Evolutionary conservation across 345 rosid genomes (phyloP).

Genomic region (Triadica sebifera): DNA sequence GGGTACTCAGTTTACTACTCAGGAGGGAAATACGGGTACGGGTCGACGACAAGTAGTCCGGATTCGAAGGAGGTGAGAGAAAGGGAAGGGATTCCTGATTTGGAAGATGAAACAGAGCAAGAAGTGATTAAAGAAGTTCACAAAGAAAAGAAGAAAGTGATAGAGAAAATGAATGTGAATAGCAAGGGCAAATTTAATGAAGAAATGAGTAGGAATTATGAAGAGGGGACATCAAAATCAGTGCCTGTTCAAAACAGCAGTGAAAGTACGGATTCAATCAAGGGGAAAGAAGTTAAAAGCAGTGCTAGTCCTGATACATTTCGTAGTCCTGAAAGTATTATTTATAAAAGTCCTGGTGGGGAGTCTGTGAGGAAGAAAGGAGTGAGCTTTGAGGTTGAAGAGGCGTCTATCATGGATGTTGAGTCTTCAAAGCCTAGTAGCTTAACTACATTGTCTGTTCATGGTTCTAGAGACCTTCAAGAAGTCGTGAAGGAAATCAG

Average conservation of each 20-base stretch:
- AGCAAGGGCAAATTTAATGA: conserved; percentile 17
- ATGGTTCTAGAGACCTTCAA: conserved; percentile 73
- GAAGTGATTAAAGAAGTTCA: conserved; percentile 47
- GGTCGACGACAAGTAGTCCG: conserved; percentile 68
- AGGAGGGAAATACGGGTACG: conserved; percentile 32
- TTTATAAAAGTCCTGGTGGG: conserved; percentile 47
- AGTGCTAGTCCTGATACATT: conserved; percentile 34
- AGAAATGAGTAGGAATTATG: conserved; percentile 38
- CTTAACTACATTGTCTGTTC: conserved; percentile 57
- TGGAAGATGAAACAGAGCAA: conserved; percentile 86
- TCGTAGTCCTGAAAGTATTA: conserved; percentile 43
- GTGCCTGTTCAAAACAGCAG: conserved; percentile 42
- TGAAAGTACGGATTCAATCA: conserved; percentile 30
- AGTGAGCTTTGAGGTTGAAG: conserved; percentile 79
- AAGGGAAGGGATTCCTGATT: conserved; percentile 94
- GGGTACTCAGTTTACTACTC: conserved; percentile 35
- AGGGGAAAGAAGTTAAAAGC: conserved; percentile 30
- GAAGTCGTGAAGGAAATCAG: conserved; percentile 84
- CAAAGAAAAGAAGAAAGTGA: conserved; percentile 33
- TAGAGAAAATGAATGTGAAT: conserved; percentile 30
- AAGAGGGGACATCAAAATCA: conserved; percentile 64
- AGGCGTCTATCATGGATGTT: conserved; percentile 39
- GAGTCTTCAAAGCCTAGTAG: conserved; percentile 68
- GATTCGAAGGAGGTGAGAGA: conserved; percentile 91
- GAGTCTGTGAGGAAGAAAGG: conserved; percentile 53